Evolutionary conservation across 495 filamentous ascomycete genomes (phyloP).

Genomic region (Usnea hakonensis): DNA sequence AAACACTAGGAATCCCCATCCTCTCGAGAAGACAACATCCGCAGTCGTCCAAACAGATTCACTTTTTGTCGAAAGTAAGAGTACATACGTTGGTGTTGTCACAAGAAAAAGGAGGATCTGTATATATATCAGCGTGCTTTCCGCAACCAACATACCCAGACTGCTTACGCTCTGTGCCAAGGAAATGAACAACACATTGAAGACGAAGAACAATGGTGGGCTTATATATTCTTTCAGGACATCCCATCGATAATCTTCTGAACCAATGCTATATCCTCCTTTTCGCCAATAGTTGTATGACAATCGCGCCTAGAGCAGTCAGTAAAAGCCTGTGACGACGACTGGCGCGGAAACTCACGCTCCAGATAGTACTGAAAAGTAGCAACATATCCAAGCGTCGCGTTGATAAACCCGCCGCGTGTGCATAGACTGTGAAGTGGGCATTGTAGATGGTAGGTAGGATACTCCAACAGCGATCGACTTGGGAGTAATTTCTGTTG

Average conservation of each 20-base stretch:
- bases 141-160: neutral
- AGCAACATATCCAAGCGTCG: slow-evolving; percentile 65
- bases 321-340: neutral
- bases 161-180: slow-evolving; percentile 66
- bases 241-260: slow-evolving; percentile 90
- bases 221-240: slow-evolving; percentile 45
- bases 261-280: slow-evolving; percentile 80
- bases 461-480: slow-evolving; percentile 87
- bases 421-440: slow-evolving; percentile 79
- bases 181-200: slow-evolving; percentile 85
- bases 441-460: slow-evolving; percentile 79
- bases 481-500: slow-evolving; percentile 88
- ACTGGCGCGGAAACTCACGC: slow-evolving; percentile 45
- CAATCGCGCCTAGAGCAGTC: slow-evolving; percentile 52
- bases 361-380: slow-evolving; percentile 68
- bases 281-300: slow-evolving; percentile 98
- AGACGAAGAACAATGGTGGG: slow-evolving; percentile 60
- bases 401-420: slow-evolving; percentile 62
- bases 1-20: slow-evolving; percentile 61
- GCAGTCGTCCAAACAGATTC: slow-evolving; percentile 38
- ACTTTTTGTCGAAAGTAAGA: slow-evolving; percentile 53
- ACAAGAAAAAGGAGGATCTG: slow-evolving; percentile 60
- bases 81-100: slow-evolving; percentile 72
- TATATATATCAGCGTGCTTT: neutral
- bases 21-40: slow-evolving; percentile 62